Evolutionary conservation across 768 basidiomycete species (phyloP).

Genomic region (Russula ochroleuca): DNA sequence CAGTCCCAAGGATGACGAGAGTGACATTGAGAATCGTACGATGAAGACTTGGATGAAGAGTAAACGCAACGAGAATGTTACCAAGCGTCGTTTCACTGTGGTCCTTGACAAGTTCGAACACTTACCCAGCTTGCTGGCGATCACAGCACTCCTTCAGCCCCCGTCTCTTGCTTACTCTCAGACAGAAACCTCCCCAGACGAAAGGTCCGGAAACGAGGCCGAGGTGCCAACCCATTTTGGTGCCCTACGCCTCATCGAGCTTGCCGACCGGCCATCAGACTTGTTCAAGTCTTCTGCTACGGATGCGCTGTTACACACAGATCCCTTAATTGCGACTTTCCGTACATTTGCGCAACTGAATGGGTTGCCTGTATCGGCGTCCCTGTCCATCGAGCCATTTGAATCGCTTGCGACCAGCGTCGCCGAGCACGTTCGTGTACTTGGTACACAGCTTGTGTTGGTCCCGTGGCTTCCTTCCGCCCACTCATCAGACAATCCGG

Average conservation of each 20-base stretch:
- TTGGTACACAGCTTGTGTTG: conserved; percentile 68
- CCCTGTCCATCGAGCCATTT: conserved; percentile 68
- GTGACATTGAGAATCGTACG: not conserved
- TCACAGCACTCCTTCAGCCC: conserved; percentile 74
- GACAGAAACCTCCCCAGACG: conserved; percentile 6
- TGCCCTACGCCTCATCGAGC: conserved; percentile 83
- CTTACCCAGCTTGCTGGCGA: conserved; percentile 82
- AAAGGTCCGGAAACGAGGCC: not conserved
- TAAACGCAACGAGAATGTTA: conserved; percentile 27
- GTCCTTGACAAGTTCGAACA: conserved; percentile 90
- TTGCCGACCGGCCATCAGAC: conserved; percentile 60
- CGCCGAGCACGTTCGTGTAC: conserved; percentile 56
- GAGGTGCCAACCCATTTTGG: not conserved
- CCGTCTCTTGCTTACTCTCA: conserved; percentile 24
- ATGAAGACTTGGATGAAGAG: not conserved
- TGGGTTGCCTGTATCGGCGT: conserved; percentile 57
- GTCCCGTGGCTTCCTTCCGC: conserved; percentile 69
- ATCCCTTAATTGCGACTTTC: conserved; percentile 70
- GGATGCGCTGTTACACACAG: conserved; percentile 66
- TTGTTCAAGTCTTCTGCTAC: conserved; percentile 62
- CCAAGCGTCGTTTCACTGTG: conserved; percentile 67
- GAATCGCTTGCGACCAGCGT: conserved; percentile 72
- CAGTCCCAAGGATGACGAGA: conserved; percentile 11
- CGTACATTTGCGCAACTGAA: conserved; percentile 72
- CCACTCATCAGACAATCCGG: conserved; percentile 9